Conservation (phyloP, 176 grass and related monocot genomes). For the Echinochloa phyllopogon region DNA sequence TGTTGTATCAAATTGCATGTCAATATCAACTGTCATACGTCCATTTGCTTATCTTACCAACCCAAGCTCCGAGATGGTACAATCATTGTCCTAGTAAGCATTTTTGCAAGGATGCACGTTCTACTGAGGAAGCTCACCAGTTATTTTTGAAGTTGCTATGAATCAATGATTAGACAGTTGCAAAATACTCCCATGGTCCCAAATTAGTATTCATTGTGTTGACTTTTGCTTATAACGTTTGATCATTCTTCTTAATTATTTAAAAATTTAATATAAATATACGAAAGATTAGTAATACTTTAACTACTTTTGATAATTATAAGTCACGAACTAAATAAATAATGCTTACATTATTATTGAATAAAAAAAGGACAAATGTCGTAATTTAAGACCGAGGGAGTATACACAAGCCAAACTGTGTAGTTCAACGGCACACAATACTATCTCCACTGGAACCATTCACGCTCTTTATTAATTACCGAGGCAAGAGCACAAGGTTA, state of each 20-base stretch:
- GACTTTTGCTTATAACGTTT: too few species aligned
- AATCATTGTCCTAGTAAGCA: not conserved
- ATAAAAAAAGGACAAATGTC: too few species aligned
- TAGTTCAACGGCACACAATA: not conserved
- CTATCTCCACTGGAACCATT: not conserved
- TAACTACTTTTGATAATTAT: too few species aligned
- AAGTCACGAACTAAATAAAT: too few species aligned
- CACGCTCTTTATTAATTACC: conserved; percentile 47
- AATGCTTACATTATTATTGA: too few species aligned
- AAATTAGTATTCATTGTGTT: too few species aligned
- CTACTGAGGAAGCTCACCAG: not conserved
- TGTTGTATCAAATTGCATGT: not conserved
- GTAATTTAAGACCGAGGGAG: too few species aligned
- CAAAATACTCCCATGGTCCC: not conserved
- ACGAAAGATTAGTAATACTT: too few species aligned
- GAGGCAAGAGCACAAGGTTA: not conserved
- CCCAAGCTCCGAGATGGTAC: not conserved
- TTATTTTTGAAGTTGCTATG: not conserved
- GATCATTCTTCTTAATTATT: too few species aligned
- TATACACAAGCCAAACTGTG: not conserved
- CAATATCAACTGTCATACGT: not conserved
- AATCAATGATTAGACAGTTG: not conserved
- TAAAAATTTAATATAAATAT: too few species aligned
- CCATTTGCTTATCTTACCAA: not conserved
- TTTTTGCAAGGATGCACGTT: not conserved